Base-by-base conservation (phyloP, 352 stramenopile genomes). In the Blastocystis sp. region DNA sequence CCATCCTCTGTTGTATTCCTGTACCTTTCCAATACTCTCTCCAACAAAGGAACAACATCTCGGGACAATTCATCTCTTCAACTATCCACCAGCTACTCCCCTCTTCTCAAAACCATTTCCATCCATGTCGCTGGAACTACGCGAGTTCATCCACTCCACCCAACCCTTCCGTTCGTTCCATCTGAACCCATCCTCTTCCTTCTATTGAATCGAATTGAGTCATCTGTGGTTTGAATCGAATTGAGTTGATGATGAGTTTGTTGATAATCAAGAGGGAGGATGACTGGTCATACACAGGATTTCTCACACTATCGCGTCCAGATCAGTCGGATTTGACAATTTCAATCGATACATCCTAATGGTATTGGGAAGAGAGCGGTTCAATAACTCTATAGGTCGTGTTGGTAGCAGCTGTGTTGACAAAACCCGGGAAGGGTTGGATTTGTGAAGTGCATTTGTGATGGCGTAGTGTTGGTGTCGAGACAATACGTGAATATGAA, bases 401-500 rank as follows among this genome's bases (percentile, higher is more conserved):
- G 42, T 65, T 84, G 14, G 24, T 84, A 18, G 51, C 51, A 54
- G 71, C 71, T 29, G 44, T 84, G 4, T 40, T 84, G n/a, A 84
- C 71, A 64, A 84, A 84, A 32, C 46, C 71, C 4, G 71, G 71
- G 29, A 84, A 84, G 42, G 71, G 71, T 84, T 76, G 14, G 11
- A 14, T 27, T 8, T 34, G 21, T 75, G 6, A 71, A 9, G 4
- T 53, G 9, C 7, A 84, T 84, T 69, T 27, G 11, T 79, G 8
- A 49, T 51, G n/a, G 46, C 14, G 6, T 84, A 84, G 71, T 84
- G 7, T 36, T 84, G 11, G 38, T 84, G n/a, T 84, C 71, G 4
- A 29, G 71, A 72, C 51, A 84, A 65, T 84, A 54, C 29, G 71
- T 84, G 34, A 84, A 84, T 27, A 84, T 84, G 64, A 76, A 76